A percentile compares a stretch with the other conserved stretches of the same genome.
Evolutionary conservation across 2,329 filamentous ascomycete species (phyloP).

Genomic region (Arthrobotrys conoides): DNA sequence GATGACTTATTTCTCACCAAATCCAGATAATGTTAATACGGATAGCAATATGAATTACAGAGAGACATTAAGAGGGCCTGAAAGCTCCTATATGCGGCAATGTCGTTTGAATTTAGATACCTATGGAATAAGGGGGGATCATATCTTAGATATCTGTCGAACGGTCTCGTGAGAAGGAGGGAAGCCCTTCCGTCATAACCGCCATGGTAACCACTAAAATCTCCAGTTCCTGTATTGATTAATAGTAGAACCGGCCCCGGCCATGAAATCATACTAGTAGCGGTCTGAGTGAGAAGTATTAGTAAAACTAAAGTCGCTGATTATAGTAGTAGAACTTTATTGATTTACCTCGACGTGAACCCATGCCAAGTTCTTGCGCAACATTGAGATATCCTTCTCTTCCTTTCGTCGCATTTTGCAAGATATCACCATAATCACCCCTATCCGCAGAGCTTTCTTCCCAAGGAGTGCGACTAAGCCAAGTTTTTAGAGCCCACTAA

Average conservation of each 20-base stretch:
- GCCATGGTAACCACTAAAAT: not conserved
- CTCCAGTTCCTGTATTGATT: not conserved
- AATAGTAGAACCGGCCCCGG: not conserved
- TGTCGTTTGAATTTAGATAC: no score
- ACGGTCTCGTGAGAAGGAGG: no score
- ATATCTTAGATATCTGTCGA: no score
- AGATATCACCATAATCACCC: conserved; percentile 33
- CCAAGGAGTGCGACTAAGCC: conserved; percentile 45
- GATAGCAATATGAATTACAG: not conserved
- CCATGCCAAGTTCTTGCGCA: conserved; percentile 47
- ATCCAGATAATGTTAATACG: not conserved
- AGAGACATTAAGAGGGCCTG: no score
- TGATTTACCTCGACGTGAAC: conserved; percentile 16
- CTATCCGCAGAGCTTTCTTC: conserved; percentile 11
- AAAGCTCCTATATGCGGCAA: no score
- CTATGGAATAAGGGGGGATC: no score
- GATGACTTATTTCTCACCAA: not conserved
- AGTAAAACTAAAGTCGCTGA: not conserved
- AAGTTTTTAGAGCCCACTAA: not conserved
- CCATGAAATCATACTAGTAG: not conserved
- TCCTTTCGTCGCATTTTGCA: conserved; percentile 41
- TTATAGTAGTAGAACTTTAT: not conserved
- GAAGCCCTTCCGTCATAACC: no score
- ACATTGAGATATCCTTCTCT: conserved; percentile 53
- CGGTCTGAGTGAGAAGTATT: not conserved